A percentile compares a stretch with the other conserved stretches of the same genome.
Evolutionary conservation across 352 stramenopile genomes (phyloP).

Genomic region (Globisporangium paroecandrum): DNA sequence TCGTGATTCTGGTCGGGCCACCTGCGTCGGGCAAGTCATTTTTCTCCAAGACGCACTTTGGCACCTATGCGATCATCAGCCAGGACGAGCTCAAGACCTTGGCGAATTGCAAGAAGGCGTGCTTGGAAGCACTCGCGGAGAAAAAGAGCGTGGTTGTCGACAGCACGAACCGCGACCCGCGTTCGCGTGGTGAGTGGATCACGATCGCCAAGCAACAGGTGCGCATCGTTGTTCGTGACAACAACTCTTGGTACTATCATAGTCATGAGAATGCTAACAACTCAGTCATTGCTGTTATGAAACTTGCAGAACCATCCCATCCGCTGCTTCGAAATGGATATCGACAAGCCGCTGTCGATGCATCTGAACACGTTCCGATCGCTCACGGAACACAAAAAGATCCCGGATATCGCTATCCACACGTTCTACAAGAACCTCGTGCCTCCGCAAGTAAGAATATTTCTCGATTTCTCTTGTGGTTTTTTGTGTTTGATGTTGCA

Average conservation of each 20-base stretch:
- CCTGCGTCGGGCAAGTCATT: conserved; percentile 76
- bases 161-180: conserved; percentile 75
- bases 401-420: conserved; percentile 86
- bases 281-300: not conserved
- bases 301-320: conserved; percentile 42
- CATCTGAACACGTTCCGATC: conserved; percentile 84
- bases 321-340: conserved; percentile 77
- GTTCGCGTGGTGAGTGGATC: conserved; percentile 71
- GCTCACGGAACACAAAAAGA: conserved; percentile 65
- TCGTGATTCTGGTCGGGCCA: conserved; percentile 69
- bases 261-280: not conserved
- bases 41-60: conserved; percentile 43
- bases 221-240: not conserved
- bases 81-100: conserved; percentile 85
- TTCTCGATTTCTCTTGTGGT: not conserved
- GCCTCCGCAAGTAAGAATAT: conserved; percentile 28
- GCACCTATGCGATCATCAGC: conserved; percentile 65
- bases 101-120: conserved; percentile 69
- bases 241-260: not conserved
- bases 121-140: conserved; percentile 43
- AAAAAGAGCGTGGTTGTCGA: conserved; percentile 83
- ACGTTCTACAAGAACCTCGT: conserved; percentile 84
- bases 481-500: not conserved
- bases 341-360: conserved; percentile 74
- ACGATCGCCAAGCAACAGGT: conserved; percentile 63